Percentiles rank a stretch among this genome's conserved stretches.
These are phyloP conservation scores for Podospora anserina DNA, from an alignment of 495 filamentous ascomycete genomes.

Conservation along the genomic window DNA sequence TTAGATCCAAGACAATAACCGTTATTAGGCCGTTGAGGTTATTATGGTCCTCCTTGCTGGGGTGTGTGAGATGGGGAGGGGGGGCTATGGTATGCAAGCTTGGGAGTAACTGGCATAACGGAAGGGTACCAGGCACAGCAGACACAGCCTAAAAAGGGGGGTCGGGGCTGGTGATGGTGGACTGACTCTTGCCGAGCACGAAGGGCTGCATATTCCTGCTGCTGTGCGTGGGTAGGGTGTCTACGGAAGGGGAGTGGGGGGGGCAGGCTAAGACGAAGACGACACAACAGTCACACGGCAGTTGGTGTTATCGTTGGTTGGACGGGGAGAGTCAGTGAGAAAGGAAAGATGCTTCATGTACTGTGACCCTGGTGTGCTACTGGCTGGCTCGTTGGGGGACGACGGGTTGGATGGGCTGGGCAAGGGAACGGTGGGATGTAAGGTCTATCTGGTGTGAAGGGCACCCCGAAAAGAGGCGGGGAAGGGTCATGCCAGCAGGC, in stretches of 20 bases:
- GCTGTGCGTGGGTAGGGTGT: neutral
- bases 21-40: neutral
- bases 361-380: neutral
- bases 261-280: too few species aligned
- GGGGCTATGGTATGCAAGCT: neutral
- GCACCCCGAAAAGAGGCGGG: neutral
- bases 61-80: too few species aligned
- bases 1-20: neutral
- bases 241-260: neutral
- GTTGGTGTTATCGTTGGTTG: neutral
- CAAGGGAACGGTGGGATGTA: too few species aligned
- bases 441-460: neutral
- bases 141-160: neutral
- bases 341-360: neutral
- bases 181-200: neutral
- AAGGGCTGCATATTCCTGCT: neutral
- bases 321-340: neutral
- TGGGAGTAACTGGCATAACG: neutral
- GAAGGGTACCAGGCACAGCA: neutral
- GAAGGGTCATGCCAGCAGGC: neutral
- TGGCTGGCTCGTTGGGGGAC: neutral
- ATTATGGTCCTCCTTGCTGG: neutral
- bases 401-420: neutral
- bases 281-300: neutral
- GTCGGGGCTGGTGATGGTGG: neutral